Evolutionary conservation across 441 rosid genomes (phyloP).

Genomic region (Arabidopsis hybrid): DNA sequence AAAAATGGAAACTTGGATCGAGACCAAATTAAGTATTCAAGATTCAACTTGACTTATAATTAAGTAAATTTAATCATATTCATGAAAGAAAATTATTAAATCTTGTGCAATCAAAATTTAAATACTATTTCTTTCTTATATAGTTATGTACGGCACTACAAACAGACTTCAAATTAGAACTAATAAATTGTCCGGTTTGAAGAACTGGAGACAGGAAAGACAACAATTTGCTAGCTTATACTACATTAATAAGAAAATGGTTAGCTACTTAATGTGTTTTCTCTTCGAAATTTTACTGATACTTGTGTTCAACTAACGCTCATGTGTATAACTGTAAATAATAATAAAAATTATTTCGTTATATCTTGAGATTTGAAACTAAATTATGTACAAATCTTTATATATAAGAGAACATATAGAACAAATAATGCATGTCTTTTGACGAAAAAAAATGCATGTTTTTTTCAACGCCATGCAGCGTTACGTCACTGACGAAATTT

Average conservation of each 20-base stretch:
- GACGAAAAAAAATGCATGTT: not conserved
- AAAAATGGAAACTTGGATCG: slow-evolving; percentile 22
- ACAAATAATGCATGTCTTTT: slow-evolving; percentile 18
- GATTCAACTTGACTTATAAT: slow-evolving; percentile 33
- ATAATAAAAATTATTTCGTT: not conserved
- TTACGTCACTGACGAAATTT: slow-evolving; percentile 34
- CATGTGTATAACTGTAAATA: not conserved
- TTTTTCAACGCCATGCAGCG: slow-evolving; percentile 50
- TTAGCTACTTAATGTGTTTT: slow-evolving; percentile 7
- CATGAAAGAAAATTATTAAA: slow-evolving; percentile 6
- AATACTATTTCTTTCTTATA: not conserved
- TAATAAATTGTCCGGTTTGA: slow-evolving; percentile 30
- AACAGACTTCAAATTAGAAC: not conserved
- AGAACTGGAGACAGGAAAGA: slow-evolving; percentile 41
- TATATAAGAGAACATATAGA: slow-evolving; percentile 8
- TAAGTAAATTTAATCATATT: not conserved
- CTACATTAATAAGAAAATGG: slow-evolving; percentile 1
- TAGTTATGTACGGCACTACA: slow-evolving; percentile 20
- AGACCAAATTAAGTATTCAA: slow-evolving; percentile 27
- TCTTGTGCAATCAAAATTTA: not conserved
- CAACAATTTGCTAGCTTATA: slow-evolving; percentile 23
- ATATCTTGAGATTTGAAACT: slow-evolving; percentile 6
- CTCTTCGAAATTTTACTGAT: slow-evolving; percentile 1
- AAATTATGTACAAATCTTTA: not conserved
- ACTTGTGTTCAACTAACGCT: slow-evolving; percentile 1